These are phyloP conservation scores for Neurospora sp. DNA, from an alignment of 495 filamentous ascomycete genomes.

Conservation along the genomic window DNA sequence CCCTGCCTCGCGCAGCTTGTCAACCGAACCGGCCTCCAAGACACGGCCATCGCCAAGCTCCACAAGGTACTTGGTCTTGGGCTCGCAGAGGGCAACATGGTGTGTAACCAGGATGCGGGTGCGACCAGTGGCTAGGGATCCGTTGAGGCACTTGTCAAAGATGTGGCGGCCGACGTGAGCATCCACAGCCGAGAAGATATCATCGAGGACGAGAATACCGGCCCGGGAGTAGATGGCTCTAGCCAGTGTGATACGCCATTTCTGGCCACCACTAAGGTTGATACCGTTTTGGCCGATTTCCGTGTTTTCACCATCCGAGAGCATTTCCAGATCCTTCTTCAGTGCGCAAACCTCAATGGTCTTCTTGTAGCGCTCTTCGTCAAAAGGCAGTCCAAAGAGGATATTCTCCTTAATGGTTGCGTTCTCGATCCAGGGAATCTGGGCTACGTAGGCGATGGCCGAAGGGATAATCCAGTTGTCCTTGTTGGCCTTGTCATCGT, in stretches of 20 bases:
- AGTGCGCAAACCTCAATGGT: constrained; percentile 62
- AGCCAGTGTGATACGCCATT: constrained; percentile 72
- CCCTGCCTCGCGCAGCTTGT: constrained; percentile 46
- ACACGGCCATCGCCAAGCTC: constrained; percentile 57
- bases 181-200: constrained; percentile 70
- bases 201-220: constrained; percentile 68
- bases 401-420: constrained; percentile 68
- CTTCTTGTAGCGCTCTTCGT: constrained; percentile 51
- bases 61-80: constrained; percentile 60
- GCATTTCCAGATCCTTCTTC: constrained; percentile 61
- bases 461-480: constrained; percentile 62
- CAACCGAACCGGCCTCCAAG: constrained; percentile 47
- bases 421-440: constrained; percentile 83
- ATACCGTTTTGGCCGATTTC: constrained; percentile 78
- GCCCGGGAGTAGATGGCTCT: constrained; percentile 72
- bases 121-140: constrained; percentile 53
- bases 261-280: constrained; percentile 74
- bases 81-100: constrained; percentile 61
- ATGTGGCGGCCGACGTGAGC: constrained; percentile 71
- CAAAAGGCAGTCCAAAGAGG: constrained; percentile 59
- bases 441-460: constrained; percentile 65
- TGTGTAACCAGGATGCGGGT: constrained; percentile 78
- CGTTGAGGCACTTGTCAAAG: constrained; percentile 63
- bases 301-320: constrained; percentile 63
- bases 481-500: constrained; percentile 47